A percentile compares a stretch with the other conserved stretches of the same genome.
Evolutionary conservation across 2,329 filamentous ascomycete genomes (phyloP).

Genomic region (Ophiosphaerella herpotricha): DNA sequence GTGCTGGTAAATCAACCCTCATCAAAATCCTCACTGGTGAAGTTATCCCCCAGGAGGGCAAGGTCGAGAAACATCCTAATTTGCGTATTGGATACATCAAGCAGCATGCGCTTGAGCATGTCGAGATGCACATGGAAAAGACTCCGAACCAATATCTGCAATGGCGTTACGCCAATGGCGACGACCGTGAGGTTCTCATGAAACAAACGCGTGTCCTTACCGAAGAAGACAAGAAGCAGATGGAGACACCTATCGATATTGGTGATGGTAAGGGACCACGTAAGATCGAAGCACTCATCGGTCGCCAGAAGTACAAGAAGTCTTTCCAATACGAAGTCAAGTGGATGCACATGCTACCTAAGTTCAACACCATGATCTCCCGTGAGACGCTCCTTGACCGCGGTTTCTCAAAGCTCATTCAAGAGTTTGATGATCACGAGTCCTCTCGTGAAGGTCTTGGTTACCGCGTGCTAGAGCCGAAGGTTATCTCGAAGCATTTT

Average conservation of each 20-base stretch:
- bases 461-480: conserved; percentile 89
- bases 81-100: conserved; percentile 99
- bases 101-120: conserved; percentile 97
- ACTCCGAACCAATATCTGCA: conserved; percentile 98
- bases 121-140: conserved; percentile 99
- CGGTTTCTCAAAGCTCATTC: conserved; percentile 90
- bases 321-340: conserved; percentile 98
- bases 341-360: conserved; percentile 87
- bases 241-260: conserved; percentile 87
- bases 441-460: conserved; percentile 97
- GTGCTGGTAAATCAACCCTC: conserved; percentile 96
- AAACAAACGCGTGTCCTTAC: conserved; percentile 95
- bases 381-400: conserved; percentile 85
- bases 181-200: conserved; percentile 94
- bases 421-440: conserved; percentile 99
- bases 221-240: conserved; percentile 81
- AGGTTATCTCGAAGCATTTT: conserved; percentile 96
- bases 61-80: conserved; percentile 98
- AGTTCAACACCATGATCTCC: conserved; percentile 90
- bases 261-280: conserved; percentile 78
- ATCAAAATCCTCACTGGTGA: conserved; percentile 98
- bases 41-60: conserved; percentile 78
- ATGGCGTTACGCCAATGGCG: conserved; percentile 96
- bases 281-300: conserved; percentile 86
- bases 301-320: conserved; percentile 99